phyloP scores from a whole-genome alignment of 2,329 filamentous ascomycete genomes.

The Aureobasidium pullulans region DNA sequence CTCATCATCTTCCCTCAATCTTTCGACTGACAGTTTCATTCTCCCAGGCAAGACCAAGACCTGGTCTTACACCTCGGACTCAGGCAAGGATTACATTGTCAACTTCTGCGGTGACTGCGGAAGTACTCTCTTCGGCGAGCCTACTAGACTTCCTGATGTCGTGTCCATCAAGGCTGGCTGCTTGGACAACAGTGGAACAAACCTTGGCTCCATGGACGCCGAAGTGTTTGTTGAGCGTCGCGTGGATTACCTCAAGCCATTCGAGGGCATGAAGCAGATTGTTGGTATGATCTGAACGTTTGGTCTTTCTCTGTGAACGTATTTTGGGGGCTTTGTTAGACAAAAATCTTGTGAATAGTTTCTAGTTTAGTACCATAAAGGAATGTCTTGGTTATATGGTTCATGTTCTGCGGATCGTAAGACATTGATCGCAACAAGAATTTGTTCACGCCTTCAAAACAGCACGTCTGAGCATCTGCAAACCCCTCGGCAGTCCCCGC shows the following conservation, averaged over 20 bases:
- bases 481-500: too few species aligned
- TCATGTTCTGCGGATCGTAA: too few species aligned
- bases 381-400: too few species aligned
- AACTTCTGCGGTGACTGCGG: neutral
- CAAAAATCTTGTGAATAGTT: too few species aligned
- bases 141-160: neutral
- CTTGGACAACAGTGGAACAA: neutral
- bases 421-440: too few species aligned
- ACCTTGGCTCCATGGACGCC: neutral
- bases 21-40: too few species aligned
- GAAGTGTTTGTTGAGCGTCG: neutral
- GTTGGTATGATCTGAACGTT: neutral
- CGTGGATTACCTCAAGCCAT: neutral
- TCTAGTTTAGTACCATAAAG: too few species aligned
- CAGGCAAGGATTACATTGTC: neutral
- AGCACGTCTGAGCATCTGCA: too few species aligned
- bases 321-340: too few species aligned
- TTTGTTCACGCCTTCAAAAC: too few species aligned
- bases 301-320: too few species aligned
- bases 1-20: too few species aligned
- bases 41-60: neutral
- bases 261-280: neutral
- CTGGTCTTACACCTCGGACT: neutral
- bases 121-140: neutral
- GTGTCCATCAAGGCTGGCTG: neutral